Conservation (phyloP, 768 basidiomycete species). For the Lactarius trivialis region DNA sequence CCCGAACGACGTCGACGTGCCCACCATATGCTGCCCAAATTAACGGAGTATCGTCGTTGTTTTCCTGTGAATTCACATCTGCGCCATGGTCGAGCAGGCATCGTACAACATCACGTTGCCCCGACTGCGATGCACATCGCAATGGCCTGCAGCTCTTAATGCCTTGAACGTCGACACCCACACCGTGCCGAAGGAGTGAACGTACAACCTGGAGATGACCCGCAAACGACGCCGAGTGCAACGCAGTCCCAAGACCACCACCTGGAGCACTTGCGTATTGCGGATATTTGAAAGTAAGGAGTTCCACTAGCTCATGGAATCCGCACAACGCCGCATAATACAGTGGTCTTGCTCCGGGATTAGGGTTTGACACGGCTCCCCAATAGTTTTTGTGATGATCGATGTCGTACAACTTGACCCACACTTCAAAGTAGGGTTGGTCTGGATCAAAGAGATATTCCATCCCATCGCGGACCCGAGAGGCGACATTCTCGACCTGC, state of each 20-base stretch:
- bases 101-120: background rate
- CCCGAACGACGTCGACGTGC: background rate
- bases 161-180: too few relatives aligned
- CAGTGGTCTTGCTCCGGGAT: too few relatives aligned
- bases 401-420: background rate
- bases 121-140: background rate
- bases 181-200: too few relatives aligned
- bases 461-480: background rate
- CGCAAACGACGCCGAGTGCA: too few relatives aligned
- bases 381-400: too few relatives aligned
- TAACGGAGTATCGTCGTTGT: background rate
- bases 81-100: background rate
- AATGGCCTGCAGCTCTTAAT: rapidly evolving
- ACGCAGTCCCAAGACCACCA: too few relatives aligned
- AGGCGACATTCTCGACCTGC: background rate
- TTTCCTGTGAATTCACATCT: background rate
- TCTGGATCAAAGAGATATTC: background rate
- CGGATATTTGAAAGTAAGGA: too few relatives aligned
- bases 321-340: too few relatives aligned
- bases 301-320: too few relatives aligned
- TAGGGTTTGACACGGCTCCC: too few relatives aligned
- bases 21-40: background rate
- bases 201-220: background rate
- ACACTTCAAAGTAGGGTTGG: background rate
- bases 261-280: too few relatives aligned